Conservation (phyloP, 2,329 filamentous ascomycete genomes). For the Pseudocercospora macadamiae region DNA sequence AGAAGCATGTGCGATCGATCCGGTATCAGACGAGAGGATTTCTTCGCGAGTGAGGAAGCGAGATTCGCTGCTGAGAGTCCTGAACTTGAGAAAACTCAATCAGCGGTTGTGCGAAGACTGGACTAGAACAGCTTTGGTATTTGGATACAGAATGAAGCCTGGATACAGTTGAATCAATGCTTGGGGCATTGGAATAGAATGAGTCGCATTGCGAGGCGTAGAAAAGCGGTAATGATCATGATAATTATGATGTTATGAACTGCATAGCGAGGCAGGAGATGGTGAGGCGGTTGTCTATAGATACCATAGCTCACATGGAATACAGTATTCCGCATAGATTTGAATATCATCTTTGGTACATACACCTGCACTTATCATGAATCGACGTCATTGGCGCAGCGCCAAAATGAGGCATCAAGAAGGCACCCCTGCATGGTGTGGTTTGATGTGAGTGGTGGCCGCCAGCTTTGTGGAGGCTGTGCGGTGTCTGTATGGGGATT, state of each 20-base stretch:
- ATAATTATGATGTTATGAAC: neutral
- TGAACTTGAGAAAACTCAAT: conserved; percentile 35
- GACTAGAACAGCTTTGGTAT: neutral
- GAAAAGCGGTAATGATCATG: neutral
- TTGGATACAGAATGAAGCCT: neutral
- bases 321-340: neutral
- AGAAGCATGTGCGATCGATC: conserved; percentile 86
- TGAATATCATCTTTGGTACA: neutral
- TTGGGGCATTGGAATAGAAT: neutral
- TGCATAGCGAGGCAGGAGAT: neutral
- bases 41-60: conserved; percentile 39
- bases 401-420: too few relatives aligned
- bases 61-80: conserved; percentile 32
- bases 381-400: too few relatives aligned
- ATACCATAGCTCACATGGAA: neutral
- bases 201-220: neutral
- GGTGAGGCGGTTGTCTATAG: neutral
- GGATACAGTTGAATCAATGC: neutral
- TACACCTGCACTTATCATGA: neutral
- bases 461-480: neutral
- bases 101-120: conserved; percentile 10
- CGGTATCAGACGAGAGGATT: conserved; percentile 66
- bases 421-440: too few relatives aligned
- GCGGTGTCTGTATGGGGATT: too few relatives aligned
- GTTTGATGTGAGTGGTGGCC: neutral